Conservation (phyloP, 2,329 filamentous ascomycete genomes). For the Exophiala dermatitidis region DNA sequence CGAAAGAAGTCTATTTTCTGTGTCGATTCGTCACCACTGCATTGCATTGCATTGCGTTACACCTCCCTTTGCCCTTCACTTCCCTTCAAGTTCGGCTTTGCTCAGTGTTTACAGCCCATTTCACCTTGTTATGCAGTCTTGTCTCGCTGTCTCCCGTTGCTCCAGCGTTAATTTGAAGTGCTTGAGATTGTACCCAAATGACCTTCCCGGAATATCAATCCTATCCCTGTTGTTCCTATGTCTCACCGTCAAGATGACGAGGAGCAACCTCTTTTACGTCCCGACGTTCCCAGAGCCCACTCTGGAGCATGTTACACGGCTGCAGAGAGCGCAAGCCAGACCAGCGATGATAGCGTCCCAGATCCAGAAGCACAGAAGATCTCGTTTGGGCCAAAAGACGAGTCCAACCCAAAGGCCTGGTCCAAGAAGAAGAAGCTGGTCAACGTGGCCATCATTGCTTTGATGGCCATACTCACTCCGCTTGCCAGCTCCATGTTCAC, state of each 20-base stretch:
- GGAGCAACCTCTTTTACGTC: constrained; percentile 14
- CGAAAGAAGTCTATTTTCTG: not conserved
- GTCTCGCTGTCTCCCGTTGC: too few species aligned
- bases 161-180: too few species aligned
- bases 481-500: constrained; percentile 44
- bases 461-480: constrained; percentile 38
- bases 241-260: constrained; percentile 9
- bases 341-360: too few species aligned
- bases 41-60: too few species aligned
- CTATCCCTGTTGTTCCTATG: not conserved
- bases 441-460: constrained; percentile 46
- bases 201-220: too few species aligned
- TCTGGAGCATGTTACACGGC: too few species aligned
- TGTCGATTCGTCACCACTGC: not conserved
- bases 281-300: not conserved
- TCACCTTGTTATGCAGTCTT: too few species aligned
- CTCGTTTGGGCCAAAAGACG: constrained; percentile 35
- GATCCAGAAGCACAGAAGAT: constrained; percentile 2
- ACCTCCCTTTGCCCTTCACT: too few species aligned
- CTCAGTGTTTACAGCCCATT: too few species aligned
- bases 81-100: too few species aligned
- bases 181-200: too few species aligned
- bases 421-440: constrained; percentile 38
- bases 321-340: too few species aligned
- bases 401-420: constrained; percentile 44